Percentiles rank a stretch among this genome's conserved stretches.
Conservation (phyloP, 345 rosid species). For the Citrus cavaleriei region DNA sequence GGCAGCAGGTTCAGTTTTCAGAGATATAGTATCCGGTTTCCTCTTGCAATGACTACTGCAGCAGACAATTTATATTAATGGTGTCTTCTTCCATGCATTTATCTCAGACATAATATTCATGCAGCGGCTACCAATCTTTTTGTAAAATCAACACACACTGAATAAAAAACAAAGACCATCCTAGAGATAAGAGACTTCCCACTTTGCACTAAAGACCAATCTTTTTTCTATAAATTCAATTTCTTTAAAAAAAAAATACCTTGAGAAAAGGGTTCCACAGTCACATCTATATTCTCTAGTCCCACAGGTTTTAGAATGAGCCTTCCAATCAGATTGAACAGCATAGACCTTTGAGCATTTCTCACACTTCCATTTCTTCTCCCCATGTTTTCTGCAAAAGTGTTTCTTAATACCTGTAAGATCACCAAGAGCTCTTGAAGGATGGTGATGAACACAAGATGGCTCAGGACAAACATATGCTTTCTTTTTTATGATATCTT, state of each 20-base stretch:
- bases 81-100: slow-evolving; percentile 30
- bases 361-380: slow-evolving; percentile 96
- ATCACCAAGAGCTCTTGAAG: slow-evolving; percentile 90
- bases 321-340: slow-evolving; percentile 97
- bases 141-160: slow-evolving; percentile 12
- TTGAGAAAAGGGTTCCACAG: slow-evolving; percentile 91
- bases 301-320: slow-evolving; percentile 95
- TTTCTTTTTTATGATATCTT: slow-evolving; percentile 50
- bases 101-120: slow-evolving; percentile 32
- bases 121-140: slow-evolving; percentile 23
- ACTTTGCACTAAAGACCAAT: slow-evolving; percentile 22
- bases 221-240: slow-evolving; percentile 1
- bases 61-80: slow-evolving; percentile 30
- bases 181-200: slow-evolving; percentile 16
- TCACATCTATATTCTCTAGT: slow-evolving; percentile 93
- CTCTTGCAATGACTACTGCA: slow-evolving; percentile 17
- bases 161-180: slow-evolving; percentile 22
- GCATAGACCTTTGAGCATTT: slow-evolving; percentile 91
- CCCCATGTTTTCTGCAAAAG: slow-evolving; percentile 88
- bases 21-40: slow-evolving; percentile 29
- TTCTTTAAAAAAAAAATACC: slow-evolving; percentile 30
- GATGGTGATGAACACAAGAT: slow-evolving; percentile 83
- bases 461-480: slow-evolving; percentile 81
- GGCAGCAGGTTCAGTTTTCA: slow-evolving; percentile 26
- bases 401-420: slow-evolving; percentile 97